Conservation (phyloP, 1,284 basidiomycete species). For the Rhodotorula sp. region DNA sequence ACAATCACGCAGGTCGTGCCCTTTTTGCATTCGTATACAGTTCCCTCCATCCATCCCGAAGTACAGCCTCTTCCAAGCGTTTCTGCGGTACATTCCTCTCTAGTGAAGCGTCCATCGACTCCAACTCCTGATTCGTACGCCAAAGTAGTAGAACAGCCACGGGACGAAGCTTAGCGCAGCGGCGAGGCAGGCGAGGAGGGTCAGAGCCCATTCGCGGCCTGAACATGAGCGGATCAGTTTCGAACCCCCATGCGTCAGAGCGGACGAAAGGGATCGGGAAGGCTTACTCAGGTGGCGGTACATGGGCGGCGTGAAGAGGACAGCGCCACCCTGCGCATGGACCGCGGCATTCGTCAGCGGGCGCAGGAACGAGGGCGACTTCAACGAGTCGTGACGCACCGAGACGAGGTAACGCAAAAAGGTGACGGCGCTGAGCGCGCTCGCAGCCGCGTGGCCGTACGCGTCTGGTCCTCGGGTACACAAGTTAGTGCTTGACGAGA, state of each 20-base stretch:
- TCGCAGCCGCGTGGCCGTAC: constrained; percentile 13
- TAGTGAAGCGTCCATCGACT: not conserved
- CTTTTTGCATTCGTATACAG: not conserved
- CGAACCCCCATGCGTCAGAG: too few relatives aligned
- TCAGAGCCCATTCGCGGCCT: constrained; percentile 8
- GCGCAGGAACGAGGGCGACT: too few relatives aligned
- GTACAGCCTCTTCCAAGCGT: too few relatives aligned
- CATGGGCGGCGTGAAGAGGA: constrained; percentile 23
- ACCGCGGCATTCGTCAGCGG: too few relatives aligned
- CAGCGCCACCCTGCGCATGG: constrained; percentile 5
- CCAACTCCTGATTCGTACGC: constrained; percentile 7
- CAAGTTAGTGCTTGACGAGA: too few relatives aligned
- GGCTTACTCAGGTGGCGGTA: constrained; percentile 1
- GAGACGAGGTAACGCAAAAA: constrained; percentile 21
- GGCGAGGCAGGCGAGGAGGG: constrained; percentile 14
- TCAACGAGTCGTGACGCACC: not conserved
- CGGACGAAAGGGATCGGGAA: too few relatives aligned
- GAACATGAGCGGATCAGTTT: too few relatives aligned
- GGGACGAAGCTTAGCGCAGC: constrained; percentile 7
- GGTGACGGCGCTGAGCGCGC: constrained; percentile 7
- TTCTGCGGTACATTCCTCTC: too few relatives aligned
- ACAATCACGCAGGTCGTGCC: not conserved
- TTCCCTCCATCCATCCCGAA: not conserved
- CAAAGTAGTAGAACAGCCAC: not conserved
- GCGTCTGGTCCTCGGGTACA: not conserved